Percentiles rank a stretch among this genome's conserved stretches.
Evolutionary conservation across 1,284 basidiomycete genomes (phyloP).

Genomic region (Ustanciosporium gigantosporum): DNA sequence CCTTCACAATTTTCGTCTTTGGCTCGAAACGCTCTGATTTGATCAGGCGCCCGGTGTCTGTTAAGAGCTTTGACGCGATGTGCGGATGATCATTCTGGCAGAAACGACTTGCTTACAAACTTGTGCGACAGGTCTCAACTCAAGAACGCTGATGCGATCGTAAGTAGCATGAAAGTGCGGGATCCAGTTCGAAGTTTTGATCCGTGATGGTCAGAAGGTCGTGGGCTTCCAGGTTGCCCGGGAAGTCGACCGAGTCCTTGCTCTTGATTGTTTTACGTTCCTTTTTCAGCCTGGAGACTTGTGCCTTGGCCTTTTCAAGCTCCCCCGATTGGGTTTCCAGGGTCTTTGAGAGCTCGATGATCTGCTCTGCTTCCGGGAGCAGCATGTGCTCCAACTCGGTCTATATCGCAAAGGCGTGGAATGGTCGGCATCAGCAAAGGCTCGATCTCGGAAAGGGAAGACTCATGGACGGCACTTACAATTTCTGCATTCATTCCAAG

Average conservation of each 20-base stretch:
- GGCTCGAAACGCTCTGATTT: too few relatives aligned
- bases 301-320: conserved; percentile 4
- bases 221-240: conserved; percentile 12
- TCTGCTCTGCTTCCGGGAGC: conserved; percentile 40
- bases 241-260: conserved; percentile 7
- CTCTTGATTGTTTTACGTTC: conserved; percentile 16
- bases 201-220: conserved; percentile 1
- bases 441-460: too few relatives aligned
- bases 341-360: conserved; percentile 22
- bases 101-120: too few relatives aligned
- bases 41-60: too few relatives aligned
- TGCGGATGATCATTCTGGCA: too few relatives aligned
- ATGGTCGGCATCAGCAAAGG: too few relatives aligned
- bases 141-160: too few relatives aligned
- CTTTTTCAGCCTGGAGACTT: conserved; percentile 13
- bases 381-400: conserved; percentile 26
- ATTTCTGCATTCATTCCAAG: conserved; percentile 30
- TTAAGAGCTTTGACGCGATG: too few relatives aligned
- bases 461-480: conserved; percentile 7
- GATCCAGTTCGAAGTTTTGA: conserved; percentile 6
- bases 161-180: conserved; percentile 3
- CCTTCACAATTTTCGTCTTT: too few relatives aligned
- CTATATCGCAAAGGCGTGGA: conserved; percentile 1
- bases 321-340: conserved; percentile 14
- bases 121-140: too few relatives aligned